Base-by-base conservation (phyloP, 352 stramenopile genomes). In the Pythium insidiosum region DNA sequence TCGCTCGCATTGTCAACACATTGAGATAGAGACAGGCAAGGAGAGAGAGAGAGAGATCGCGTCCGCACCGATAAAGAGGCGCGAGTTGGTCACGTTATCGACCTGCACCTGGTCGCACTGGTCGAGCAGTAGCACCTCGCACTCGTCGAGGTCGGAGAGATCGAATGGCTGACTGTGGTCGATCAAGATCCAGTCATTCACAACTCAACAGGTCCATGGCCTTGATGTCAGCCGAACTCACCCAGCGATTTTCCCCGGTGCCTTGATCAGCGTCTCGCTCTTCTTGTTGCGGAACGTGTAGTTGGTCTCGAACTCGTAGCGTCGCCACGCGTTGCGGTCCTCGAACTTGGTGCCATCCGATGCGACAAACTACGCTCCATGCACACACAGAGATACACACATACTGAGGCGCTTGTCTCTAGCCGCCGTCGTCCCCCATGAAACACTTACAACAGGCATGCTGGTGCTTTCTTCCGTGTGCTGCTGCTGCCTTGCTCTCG, bases 281-380 rank as follows among this genome's bases (percentile, higher is more conserved):
- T 62, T 62, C 53, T 86, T 86, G 68, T 93, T 85, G 34, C 80
- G 74, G 67, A 96, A 96, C 39, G 86, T 94, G 63, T 93, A 97
- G 43, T 91, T 91, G 38, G 79, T 91, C 47, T 95, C 81, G 56
- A 95, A 95, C 61, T 96, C 84, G 51, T 97, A 94, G 44, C 85
- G 74, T 28, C 80, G 71, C 72, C 83, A 96, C 18, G 67, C 68
- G 35, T 70, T 58, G 39, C 83, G 75, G 56, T 95, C 78, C 29
- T 83, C 69, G 24, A 96, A 96, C 56, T 72, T 72, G 31, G 66
- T 94, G 16, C 86, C 84, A 54, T 96, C 84, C n/a, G 63, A 87
- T n/a, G 84, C 83, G 21, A 70, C 81, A 50, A 93, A 95, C 47
- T 71, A 45, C 19, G 25, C 19, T 47, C 9, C 5, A 34, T 18